Base-by-base conservation (phyloP, 805 yeast species). In the Cyberlindnera saturnus region DNA sequence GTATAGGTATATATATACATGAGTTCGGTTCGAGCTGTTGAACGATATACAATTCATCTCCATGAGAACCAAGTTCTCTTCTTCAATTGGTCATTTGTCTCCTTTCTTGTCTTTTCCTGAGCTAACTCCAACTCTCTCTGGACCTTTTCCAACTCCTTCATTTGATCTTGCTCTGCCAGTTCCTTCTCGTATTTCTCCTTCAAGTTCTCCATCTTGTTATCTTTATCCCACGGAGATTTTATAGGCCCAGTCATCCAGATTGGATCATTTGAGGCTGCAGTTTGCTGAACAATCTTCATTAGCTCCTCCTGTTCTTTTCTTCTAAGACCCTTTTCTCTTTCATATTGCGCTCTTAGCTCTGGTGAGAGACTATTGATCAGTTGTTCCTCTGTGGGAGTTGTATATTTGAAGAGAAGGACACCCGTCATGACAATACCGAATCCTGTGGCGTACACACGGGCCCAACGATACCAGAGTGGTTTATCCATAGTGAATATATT, bases 301-400 rank as follows among this genome's bases (percentile, higher is more conserved):
- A 86, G 61, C 55, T 77, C 82, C 49, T 74, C 73, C 56, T 85
- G 91, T 60, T 86, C 95, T 45, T 71, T 67, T 52, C 74, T 74
- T 59, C 91, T 74, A 23, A 83, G 60, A 8, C 68, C 79, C 50
- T 69, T 73, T 55, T 83, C 81, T 42, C 71, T 66, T 52, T 82
- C 89, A 60, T 86, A 87, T 47, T 85, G 82, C 17, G 79, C 80
- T 49, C 87, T 71, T 36, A 89, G 67, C 59, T 90, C 96, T 1
- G 98, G 96, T 6, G 95, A 84, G 50, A 89, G 71, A 40, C 73
- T 64, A 1, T 81, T 77, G 34, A 89, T 73, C 38, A 90, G 63
- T 57, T 90, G 76, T 53, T 88, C 96, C 51, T 86, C 95, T 2
- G 90, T 76, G 3, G 98, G 98, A 0, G 88, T 81, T 0, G 90